These are phyloP conservation scores for Eucalyptus coolabah DNA, from an alignment of 345 rosid species.

Conservation along the genomic window DNA sequence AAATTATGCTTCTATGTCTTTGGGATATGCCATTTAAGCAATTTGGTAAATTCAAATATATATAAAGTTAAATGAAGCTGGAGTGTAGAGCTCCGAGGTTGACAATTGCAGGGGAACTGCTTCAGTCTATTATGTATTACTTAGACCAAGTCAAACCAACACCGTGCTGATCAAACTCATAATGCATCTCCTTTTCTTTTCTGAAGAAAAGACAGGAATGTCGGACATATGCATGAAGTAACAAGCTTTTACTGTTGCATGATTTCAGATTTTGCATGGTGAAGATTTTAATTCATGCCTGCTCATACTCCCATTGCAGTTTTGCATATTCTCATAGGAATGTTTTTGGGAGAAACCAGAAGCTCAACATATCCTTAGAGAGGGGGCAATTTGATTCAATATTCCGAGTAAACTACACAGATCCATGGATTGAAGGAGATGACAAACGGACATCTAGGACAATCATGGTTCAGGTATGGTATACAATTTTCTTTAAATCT, in stretches of 20 bases:
- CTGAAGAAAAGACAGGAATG: background rate
- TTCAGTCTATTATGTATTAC: background rate
- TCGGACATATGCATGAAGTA: background rate
- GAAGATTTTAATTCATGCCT: background rate
- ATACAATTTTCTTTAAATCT: background rate
- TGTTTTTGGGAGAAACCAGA: constrained; percentile 89
- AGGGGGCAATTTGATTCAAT: constrained; percentile 94
- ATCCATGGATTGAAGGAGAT: constrained; percentile 98
- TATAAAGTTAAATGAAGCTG: background rate
- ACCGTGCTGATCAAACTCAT: background rate
- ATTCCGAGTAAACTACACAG: constrained; percentile 85
- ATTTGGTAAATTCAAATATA: background rate
- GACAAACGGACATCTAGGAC: constrained; percentile 91
- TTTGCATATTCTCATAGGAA: constrained; percentile 96
- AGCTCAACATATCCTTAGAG: constrained; percentile 80
- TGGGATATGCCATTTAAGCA: background rate
- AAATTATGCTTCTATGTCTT: background rate
- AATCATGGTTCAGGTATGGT: constrained; percentile 79
- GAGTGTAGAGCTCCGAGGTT: background rate
- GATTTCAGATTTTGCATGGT: background rate
- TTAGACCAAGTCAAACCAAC: background rate
- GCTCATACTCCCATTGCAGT: constrained; percentile 32
- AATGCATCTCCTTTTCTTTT: background rate
- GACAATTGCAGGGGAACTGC: background rate
- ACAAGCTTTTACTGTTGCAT: background rate